Conservation (phyloP, 768 basidiomycete genomes). For the Amanita inopinata region DNA sequence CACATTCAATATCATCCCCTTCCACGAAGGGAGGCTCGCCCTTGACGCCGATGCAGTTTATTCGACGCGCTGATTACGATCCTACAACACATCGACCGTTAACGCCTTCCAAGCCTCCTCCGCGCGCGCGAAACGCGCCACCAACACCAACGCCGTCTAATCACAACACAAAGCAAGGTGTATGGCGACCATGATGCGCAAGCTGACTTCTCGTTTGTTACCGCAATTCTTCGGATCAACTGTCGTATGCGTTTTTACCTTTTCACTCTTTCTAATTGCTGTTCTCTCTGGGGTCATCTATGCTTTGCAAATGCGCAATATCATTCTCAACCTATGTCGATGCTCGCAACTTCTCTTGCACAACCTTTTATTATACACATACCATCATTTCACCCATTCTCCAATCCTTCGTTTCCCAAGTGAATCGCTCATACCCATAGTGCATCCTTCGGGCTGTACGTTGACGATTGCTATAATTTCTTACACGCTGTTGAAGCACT, state of each 20-base stretch:
- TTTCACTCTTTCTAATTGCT: slow-evolving; percentile 2
- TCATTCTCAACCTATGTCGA: background rate
- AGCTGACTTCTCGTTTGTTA: slow-evolving; percentile 6
- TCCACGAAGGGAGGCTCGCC: slow-evolving; percentile 58
- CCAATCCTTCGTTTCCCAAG: background rate
- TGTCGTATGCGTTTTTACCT: slow-evolving; percentile 8
- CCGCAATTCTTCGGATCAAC: slow-evolving; percentile 11
- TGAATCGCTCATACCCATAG: background rate
- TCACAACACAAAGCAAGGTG: slow-evolving; percentile 22
- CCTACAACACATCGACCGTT: slow-evolving; percentile 36
- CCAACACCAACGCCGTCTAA: slow-evolving; percentile 6
- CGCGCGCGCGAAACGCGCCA: slow-evolving; percentile 26
- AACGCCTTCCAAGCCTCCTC: slow-evolving; percentile 56
- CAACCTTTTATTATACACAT: background rate
- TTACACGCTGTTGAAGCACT: background rate
- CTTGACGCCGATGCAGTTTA: slow-evolving; percentile 73
- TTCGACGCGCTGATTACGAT: slow-evolving; percentile 67
- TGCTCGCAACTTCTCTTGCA: background rate
- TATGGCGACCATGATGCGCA: slow-evolving; percentile 53
- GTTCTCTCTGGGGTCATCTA: background rate
- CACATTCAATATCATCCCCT: slow-evolving; percentile 40
- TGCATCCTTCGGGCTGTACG: background rate
- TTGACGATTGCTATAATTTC: background rate
- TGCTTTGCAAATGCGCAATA: background rate
- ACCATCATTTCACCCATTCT: background rate